Conservation (phyloP, 139 green algal species). For the Auxenochlorella protothecoides region DNA sequence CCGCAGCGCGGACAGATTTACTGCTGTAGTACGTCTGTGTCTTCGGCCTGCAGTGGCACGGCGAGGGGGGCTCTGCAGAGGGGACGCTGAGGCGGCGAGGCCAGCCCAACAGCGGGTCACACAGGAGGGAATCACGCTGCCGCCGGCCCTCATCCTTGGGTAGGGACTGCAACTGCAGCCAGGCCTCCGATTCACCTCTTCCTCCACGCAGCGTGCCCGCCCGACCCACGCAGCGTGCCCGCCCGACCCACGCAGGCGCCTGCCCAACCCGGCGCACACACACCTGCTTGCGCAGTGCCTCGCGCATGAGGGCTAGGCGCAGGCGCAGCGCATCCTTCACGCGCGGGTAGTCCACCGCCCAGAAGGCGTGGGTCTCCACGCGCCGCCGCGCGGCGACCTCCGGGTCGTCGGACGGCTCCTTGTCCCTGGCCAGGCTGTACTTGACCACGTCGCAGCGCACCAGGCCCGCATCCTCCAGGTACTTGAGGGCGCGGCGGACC, state of each 20-base stretch:
- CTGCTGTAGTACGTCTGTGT: constrained; percentile 1
- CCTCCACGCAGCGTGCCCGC: constrained; percentile 1
- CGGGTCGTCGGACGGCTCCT: constrained; percentile 13
- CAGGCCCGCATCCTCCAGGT: constrained; percentile 24
- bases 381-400: constrained; percentile 16
- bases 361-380: constrained; percentile 19
- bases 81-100: not conserved
- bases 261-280: not conserved
- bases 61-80: not conserved
- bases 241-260: not conserved
- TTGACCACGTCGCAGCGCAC: constrained; percentile 1
- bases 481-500: constrained; percentile 14
- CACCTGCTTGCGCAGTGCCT: constrained; percentile 12
- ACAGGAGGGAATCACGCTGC: no score
- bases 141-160: no score
- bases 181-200: not conserved
- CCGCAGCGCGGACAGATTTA: constrained; percentile 24
- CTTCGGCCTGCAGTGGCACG: not conserved
- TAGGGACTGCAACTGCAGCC: not conserved
- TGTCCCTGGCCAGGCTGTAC: constrained; percentile 1
- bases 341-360: constrained; percentile 17
- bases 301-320: constrained; percentile 15
- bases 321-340: constrained; percentile 22
- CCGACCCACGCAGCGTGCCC: no score
- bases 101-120: not conserved